These are phyloP conservation scores for Odonthalia washingtoniensis DNA, from an alignment of 31 red algal species.

Conservation along the genomic window DNA sequence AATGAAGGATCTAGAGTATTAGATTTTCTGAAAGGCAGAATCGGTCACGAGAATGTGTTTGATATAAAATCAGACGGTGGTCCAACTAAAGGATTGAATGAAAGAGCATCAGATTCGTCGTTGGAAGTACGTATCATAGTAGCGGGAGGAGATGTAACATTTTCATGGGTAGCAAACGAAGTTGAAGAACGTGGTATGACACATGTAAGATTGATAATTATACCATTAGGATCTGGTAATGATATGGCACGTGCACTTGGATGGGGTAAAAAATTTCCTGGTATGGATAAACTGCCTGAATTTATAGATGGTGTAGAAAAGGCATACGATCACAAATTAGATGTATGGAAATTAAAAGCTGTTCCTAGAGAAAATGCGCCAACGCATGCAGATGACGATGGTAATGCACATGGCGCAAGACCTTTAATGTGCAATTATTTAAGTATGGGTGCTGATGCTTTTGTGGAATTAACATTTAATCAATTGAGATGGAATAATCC, in stretches of 20 bases:
- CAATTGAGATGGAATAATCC: constrained; percentile 87
- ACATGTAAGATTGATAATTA: constrained; percentile 69
- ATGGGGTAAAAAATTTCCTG: constrained; percentile 89
- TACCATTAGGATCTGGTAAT: constrained; percentile 97
- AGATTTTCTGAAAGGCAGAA: constrained; percentile 56
- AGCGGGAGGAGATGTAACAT: constrained; percentile 96
- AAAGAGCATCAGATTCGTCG: constrained; percentile 33
- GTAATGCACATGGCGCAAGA: constrained; percentile 55
- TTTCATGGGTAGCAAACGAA: constrained; percentile 86
- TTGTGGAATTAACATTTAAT: constrained; percentile 94
- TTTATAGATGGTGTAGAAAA: constrained; percentile 49
- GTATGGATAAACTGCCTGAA: constrained; percentile 29
- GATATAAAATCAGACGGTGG: constrained; percentile 79
- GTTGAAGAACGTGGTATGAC: constrained; percentile 55
- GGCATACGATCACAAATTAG: constrained; percentile 39
- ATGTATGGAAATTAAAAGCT: constrained; percentile 75
- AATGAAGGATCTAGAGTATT: constrained; percentile 79
- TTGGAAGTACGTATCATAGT: constrained; percentile 68
- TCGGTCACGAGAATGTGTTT: constrained; percentile 87
- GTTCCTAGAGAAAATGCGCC: neutral
- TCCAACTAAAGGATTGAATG: constrained; percentile 52
- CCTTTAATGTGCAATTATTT: constrained; percentile 88
- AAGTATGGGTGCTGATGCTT: constrained; percentile 96
- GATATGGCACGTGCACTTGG: constrained; percentile 94
- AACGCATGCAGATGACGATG: constrained; percentile 5